These are phyloP conservation scores for Fraxinus sp. DNA, from an alignment of 305 asterid species.

Conservation along the genomic window DNA sequence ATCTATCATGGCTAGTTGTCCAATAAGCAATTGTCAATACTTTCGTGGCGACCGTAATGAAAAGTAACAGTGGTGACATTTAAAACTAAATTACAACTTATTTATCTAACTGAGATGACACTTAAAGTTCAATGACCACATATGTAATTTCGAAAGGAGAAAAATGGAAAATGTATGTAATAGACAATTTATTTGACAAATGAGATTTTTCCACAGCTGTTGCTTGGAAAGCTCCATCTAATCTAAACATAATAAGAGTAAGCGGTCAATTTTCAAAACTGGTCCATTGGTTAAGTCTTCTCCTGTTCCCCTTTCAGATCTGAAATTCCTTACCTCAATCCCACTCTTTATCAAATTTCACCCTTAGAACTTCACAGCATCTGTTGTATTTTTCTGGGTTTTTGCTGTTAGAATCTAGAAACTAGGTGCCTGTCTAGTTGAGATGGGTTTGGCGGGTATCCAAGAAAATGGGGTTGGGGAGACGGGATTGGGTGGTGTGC, in stretches of 20 bases:
- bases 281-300: constrained; percentile 24
- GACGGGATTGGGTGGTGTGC: constrained; percentile 40
- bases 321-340: constrained; percentile 9
- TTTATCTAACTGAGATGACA: neutral
- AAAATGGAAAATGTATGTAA: neutral
- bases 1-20: neutral
- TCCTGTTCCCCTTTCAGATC: constrained; percentile 34
- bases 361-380: neutral
- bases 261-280: constrained; percentile 21
- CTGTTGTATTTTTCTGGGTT: constrained; percentile 3
- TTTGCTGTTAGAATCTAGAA: constrained; percentile 17
- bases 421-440: constrained; percentile 13
- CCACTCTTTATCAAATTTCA: neutral
- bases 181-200: neutral
- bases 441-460: constrained; percentile 47
- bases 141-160: neutral
- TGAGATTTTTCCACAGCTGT: constrained; percentile 19
- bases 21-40: neutral
- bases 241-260: constrained; percentile 18
- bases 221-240: constrained; percentile 32
- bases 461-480: constrained; percentile 58
- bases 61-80: neutral
- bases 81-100: neutral
- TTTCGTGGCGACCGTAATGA: neutral
- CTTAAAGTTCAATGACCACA: neutral